Conservation (phyloP, 1,139 yeast genomes). For the Suhomyces bribrorum region DNA sequence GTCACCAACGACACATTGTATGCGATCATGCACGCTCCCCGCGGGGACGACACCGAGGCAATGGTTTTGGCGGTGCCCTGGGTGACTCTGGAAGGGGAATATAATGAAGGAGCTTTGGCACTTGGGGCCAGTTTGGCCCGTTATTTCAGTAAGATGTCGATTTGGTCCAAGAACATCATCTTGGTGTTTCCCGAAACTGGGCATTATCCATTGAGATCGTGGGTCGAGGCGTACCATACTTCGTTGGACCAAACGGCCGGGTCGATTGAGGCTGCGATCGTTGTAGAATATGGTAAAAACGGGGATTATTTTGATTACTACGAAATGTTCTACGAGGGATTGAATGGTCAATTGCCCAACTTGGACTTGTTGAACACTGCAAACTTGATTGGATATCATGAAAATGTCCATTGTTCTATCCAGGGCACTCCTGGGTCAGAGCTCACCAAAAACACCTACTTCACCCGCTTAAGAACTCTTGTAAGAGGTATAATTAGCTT, state of each 20-base stretch:
- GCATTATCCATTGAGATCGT: conserved; percentile 66
- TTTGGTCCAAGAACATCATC: conserved; percentile 94
- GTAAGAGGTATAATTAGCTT: conserved; percentile 65
- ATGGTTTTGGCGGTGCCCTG: conserved; percentile 92
- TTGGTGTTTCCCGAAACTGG: conserved; percentile 80
- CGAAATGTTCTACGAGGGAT: conserved; percentile 81
- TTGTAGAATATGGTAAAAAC: conserved; percentile 73
- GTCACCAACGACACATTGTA: conserved; percentile 55
- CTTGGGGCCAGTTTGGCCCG: conserved; percentile 72
- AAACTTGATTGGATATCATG: conserved; percentile 68
- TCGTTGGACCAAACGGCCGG: conserved; percentile 91
- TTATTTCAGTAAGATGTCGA: conserved; percentile 80
- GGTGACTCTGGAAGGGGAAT: conserved; percentile 57
- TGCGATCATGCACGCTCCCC: conserved; percentile 86
- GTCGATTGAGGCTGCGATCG: conserved; percentile 86
- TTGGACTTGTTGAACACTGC: conserved; percentile 86
- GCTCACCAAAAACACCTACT: conserved; percentile 47
- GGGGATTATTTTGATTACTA: conserved; percentile 71
- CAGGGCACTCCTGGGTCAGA: conserved; percentile 58
- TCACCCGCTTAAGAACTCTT: conserved; percentile 60
- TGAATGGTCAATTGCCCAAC: conserved; percentile 95
- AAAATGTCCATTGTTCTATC: conserved; percentile 66
- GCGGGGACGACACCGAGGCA: conserved; percentile 96
- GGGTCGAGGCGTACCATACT: conserved; percentile 96
- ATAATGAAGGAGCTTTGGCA: conserved; percentile 80